Conservation (phyloP, 192 early-diverging fungal genomes). For the Coemansia umbellata region DNA sequence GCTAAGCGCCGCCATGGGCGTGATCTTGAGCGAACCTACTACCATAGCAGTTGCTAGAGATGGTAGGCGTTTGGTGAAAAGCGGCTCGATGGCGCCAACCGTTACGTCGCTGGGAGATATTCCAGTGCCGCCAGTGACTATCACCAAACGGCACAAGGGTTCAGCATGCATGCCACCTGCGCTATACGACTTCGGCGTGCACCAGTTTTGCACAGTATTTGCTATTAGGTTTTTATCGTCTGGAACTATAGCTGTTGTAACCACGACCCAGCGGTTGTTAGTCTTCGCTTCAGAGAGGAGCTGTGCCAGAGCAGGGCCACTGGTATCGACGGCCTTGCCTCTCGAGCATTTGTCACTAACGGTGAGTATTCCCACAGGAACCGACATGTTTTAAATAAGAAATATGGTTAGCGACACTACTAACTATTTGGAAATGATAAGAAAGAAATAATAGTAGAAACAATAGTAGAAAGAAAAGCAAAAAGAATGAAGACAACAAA, state of each 20-base stretch:
- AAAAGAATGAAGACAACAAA: too few species aligned
- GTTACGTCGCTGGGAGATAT: conserved; percentile 83
- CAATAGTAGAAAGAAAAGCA: too few species aligned
- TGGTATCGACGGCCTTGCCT: conserved; percentile 55
- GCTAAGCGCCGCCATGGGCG: conserved; percentile 86
- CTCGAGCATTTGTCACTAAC: conserved; percentile 64
- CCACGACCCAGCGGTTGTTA: conserved; percentile 27
- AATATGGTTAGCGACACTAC: too few species aligned
- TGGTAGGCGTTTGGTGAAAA: conserved; percentile 65
- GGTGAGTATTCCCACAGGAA: conserved; percentile 42
- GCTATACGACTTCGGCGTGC: conserved; percentile 1
- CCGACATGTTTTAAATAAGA: conserved; percentile 9
- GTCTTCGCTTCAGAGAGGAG: not conserved
- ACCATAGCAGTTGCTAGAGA: conserved; percentile 81
- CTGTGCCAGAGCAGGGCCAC: conserved; percentile 58
- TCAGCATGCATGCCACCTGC: not conserved
- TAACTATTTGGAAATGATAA: too few species aligned
- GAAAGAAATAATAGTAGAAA: too few species aligned
- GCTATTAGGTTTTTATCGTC: conserved; percentile 59
- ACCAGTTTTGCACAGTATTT: conserved; percentile 52
- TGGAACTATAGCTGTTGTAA: conserved; percentile 35
- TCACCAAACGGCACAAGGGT: conserved; percentile 58
- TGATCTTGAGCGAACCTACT: conserved; percentile 68
- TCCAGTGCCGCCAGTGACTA: conserved; percentile 92
- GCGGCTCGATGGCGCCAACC: conserved; percentile 75